Conservation (phyloP, 768 basidiomycete species). For the Psilocybe tampanensis region DNA sequence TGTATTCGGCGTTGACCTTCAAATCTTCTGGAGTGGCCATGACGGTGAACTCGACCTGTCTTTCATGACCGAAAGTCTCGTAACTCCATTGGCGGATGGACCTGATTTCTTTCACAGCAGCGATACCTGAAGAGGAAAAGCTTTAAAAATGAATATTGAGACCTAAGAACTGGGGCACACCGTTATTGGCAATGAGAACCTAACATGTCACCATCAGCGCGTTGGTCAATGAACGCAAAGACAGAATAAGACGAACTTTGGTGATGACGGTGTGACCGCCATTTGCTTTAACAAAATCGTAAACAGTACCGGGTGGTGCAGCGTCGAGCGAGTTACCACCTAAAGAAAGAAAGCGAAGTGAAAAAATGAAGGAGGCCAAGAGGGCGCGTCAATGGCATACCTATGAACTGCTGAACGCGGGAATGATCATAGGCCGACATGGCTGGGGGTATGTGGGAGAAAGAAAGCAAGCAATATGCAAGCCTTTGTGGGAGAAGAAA, state of each 20-base stretch:
- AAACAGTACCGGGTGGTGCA: conserved; percentile 75
- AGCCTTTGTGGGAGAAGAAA: conserved; percentile 19
- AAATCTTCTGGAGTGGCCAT: conserved; percentile 99
- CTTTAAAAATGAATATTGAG: background rate
- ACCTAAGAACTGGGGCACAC: conserved; percentile 39
- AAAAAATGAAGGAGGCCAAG: conserved; percentile 9
- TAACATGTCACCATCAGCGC: conserved; percentile 34
- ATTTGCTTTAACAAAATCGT: conserved; percentile 88
- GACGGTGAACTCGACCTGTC: conserved; percentile 96
- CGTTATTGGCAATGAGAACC: conserved; percentile 99
- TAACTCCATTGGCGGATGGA: conserved; percentile 99
- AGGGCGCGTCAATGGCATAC: conserved; percentile 29
- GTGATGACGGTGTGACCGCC: conserved; percentile 99
- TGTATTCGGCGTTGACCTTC: conserved; percentile 99
- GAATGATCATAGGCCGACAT: conserved; percentile 60
- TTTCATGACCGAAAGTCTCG: conserved; percentile 96
- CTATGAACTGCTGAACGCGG: conserved; percentile 56
- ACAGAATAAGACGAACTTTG: conserved; percentile 62
- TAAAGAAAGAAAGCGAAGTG: conserved; percentile 34
- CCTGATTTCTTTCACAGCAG: conserved; percentile 98
- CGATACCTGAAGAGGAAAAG: conserved; percentile 69
- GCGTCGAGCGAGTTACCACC: conserved; percentile 92
- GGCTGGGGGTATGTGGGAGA: conserved; percentile 23
- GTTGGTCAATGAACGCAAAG: conserved; percentile 8
- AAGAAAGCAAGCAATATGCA: conserved; percentile 16